Base-by-base conservation (phyloP, 768 basidiomycete species). In the Hemileccinum impolitum region DNA sequence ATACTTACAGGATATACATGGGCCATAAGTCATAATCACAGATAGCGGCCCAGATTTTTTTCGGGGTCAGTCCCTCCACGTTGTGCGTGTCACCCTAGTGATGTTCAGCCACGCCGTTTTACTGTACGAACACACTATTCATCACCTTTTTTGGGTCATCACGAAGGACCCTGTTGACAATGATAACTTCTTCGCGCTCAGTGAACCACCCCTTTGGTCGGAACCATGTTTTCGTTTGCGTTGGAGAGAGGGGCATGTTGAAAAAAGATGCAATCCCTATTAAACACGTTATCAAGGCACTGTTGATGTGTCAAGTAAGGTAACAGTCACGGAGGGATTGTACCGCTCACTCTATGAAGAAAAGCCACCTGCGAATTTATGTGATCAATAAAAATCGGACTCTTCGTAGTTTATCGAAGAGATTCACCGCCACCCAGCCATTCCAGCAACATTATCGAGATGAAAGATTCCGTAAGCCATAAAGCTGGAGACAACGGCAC, bases 21-120 rank as follows among this genome's bases (percentile, higher is more conserved):
- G 84, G 84, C 82, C 83, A 85, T 11, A 85, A 63, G 56, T 83
- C 81, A 47, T 77, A 84, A 58, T 86, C 84, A 31, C 72, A 74
- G 6, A 82, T 44, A 0, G 81, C 78, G 5, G 61, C 65, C 76
- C 79, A 84, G 3, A 84, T 59, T 3, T 75, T 69, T 54, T 68
- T 72, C 7, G 73, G 36, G 0, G 75, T 70, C 14, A 86, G 58
- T 0, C 77, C 80, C 65, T 87, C 77, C 34, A 84, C 78, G 52
- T 86, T 86, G 64, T 84, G 83, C 85, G 85, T 84, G 48, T 82
- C 80, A n/a, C 57, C 53, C 53, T 46, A 19, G 19, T n/a, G 13
- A 31, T 10, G 6, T 15, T 30, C 21, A 19, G 37, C n/a, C 19
- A 7, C 5, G 7, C 11, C 11, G 12, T 19, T 38, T 18, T 38